Percentiles rank a stretch among this genome's conserved stretches.
phyloP scores from a whole-genome alignment of 345 rosid genomes.

The Lumnitzera racemosa region DNA sequence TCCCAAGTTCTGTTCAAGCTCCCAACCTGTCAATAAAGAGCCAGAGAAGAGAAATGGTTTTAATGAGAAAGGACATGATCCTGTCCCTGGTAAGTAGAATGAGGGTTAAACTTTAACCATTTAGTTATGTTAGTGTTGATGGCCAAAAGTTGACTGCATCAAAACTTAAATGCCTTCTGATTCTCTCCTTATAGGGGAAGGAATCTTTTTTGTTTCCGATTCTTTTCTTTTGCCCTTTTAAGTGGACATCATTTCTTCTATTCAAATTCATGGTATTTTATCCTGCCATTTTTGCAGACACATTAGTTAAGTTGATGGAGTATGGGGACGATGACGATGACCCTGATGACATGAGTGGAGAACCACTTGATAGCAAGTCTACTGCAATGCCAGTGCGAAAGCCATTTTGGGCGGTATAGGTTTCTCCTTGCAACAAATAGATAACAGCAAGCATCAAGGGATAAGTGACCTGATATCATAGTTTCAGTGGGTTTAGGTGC shows the following conservation, averaged over 20 bases:
- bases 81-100: constrained; percentile 43
- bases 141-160: too few relatives aligned
- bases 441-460: too few relatives aligned
- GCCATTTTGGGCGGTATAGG: constrained; percentile 67
- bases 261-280: background rate
- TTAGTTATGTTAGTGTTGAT: background rate
- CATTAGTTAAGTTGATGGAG: constrained; percentile 74
- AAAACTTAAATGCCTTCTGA: too few relatives aligned
- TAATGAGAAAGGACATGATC: constrained; percentile 25
- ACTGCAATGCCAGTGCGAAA: constrained; percentile 19
- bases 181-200: background rate
- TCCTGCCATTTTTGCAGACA: constrained; percentile 39
- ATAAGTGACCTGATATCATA: too few relatives aligned
- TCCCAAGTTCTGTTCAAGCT: constrained; percentile 35
- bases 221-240: background rate
- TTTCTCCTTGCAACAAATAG: too few relatives aligned
- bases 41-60: constrained; percentile 5
- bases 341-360: constrained; percentile 31
- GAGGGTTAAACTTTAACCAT: background rate
- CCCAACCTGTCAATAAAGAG: constrained; percentile 3
- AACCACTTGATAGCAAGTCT: constrained; percentile 13
- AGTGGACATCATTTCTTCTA: background rate
- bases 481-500: too few relatives aligned
- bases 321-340: constrained; percentile 77
- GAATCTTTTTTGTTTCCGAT: background rate